Conservation (phyloP, 768 basidiomycete genomes). For the Trametes elegans region DNA sequence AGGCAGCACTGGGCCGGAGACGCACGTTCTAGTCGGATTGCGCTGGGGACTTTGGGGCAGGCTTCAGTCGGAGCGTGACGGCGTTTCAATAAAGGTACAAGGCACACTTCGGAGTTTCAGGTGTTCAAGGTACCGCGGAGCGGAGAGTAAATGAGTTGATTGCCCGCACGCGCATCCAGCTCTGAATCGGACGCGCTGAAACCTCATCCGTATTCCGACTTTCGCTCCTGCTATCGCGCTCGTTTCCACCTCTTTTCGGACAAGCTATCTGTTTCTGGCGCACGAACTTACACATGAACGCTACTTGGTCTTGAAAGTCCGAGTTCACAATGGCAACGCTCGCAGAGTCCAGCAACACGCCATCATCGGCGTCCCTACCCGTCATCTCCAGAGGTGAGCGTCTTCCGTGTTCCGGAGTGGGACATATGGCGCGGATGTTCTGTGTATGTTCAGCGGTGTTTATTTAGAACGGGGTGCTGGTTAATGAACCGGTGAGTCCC, state of each 20-base stretch:
- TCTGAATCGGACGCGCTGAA: background rate
- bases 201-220: background rate
- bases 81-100: background rate
- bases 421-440: background rate
- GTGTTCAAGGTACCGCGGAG: no score
- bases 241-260: background rate
- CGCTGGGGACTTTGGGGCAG: no score
- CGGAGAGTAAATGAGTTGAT: background rate
- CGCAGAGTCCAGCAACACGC: background rate
- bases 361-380: background rate
- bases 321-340: background rate
- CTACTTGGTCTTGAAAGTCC: background rate
- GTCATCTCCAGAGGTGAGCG: background rate
- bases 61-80: background rate
- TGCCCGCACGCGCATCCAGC: background rate
- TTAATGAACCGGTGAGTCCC: no score
- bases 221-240: background rate
- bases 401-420: no score
- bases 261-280: background rate
- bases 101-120: no score
- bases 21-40: background rate
- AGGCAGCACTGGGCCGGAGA: background rate
- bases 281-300: no score
- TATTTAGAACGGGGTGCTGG: no score
- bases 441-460: no score